phyloP scores from a whole-genome alignment of 352 stramenopile genomes.

The Elongisporangium anandrum region DNA sequence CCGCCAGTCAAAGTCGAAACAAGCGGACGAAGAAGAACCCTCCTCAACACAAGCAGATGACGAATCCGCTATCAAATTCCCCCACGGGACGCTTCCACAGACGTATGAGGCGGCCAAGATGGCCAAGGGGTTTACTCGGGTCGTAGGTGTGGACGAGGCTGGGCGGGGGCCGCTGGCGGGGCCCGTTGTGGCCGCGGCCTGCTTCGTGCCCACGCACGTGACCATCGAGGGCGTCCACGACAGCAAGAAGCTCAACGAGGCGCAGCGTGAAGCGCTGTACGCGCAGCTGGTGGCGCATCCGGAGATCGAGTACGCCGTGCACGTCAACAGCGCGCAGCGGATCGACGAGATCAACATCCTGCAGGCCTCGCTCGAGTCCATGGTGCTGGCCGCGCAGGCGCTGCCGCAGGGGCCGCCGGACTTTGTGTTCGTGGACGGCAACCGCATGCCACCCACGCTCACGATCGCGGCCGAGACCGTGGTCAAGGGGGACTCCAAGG shows the following conservation, averaged over 20 bases:
- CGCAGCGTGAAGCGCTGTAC: conserved; percentile 90
- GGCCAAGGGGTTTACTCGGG: conserved; percentile 47
- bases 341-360: conserved; percentile 99
- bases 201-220: conserved; percentile 73
- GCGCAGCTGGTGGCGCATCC: conserved; percentile 77
- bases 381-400: conserved; percentile 86
- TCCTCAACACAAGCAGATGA: neutral
- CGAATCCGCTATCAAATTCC: conserved; percentile 18
- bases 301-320: conserved; percentile 85
- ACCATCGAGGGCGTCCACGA: conserved; percentile 88
- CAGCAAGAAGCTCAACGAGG: conserved; percentile 95
- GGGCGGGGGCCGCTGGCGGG: conserved; percentile 94
- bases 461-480: conserved; percentile 84
- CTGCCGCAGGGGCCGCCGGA: conserved; percentile 44
- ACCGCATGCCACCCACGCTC: conserved; percentile 90
- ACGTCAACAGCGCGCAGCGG: conserved; percentile 57
- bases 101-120: conserved; percentile 47
- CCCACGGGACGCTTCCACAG: conserved; percentile 50
- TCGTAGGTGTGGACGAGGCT: conserved; percentile 96
- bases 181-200: conserved; percentile 79
- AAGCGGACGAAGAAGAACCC: neutral
- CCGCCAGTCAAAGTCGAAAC: neutral
- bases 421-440: conserved; percentile 96
- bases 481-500: conserved; percentile 94
- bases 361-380: conserved; percentile 95